Evolutionary conservation across 2,329 filamentous ascomycete genomes (phyloP).

Genomic region (Orbilia brochopaga): DNA sequence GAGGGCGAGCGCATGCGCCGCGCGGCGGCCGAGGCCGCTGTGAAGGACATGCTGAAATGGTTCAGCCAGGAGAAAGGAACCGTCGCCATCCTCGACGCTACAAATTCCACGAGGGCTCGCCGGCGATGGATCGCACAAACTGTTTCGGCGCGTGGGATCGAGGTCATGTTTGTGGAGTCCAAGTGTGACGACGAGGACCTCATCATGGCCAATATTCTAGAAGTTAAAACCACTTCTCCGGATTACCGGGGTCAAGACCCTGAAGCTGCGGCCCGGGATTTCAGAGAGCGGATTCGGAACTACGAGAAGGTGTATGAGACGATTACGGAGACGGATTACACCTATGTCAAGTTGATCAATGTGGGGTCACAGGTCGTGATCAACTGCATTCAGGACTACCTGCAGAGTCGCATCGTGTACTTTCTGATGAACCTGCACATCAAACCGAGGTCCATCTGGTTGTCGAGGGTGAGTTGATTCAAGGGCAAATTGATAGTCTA

Average conservation of each 20-base stretch:
- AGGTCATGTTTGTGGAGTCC: conserved; percentile 94
- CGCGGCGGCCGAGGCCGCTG: conserved; percentile 87
- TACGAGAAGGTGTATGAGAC: conserved; percentile 98
- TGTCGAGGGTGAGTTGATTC: conserved; percentile 74
- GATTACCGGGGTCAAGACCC: conserved; percentile 95
- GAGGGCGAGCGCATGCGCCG: conserved; percentile 89
- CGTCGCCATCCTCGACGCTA: conserved; percentile 93
- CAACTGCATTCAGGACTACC: conserved; percentile 94
- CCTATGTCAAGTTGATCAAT: conserved; percentile 97
- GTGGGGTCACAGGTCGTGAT: conserved; percentile 96
- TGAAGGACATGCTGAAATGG: conserved; percentile 93
- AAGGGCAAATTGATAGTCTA: background rate
- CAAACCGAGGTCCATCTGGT: conserved; percentile 92
- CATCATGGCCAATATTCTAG: conserved; percentile 97
- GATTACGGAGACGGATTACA: conserved; percentile 81
- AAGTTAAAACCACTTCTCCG: conserved; percentile 95
- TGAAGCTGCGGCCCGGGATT: conserved; percentile 86
- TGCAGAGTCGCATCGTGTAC: conserved; percentile 95
- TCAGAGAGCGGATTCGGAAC: conserved; percentile 90
- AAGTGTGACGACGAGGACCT: conserved; percentile 95
- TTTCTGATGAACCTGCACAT: conserved; percentile 99
- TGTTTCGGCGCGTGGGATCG: conserved; percentile 76
- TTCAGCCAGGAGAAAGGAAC: conserved; percentile 77
- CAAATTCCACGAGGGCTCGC: conserved; percentile 89
- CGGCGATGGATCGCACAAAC: conserved; percentile 88